Evolutionary conservation across 805 yeast genomes (phyloP).

Genomic region (Candida patagonica): DNA sequence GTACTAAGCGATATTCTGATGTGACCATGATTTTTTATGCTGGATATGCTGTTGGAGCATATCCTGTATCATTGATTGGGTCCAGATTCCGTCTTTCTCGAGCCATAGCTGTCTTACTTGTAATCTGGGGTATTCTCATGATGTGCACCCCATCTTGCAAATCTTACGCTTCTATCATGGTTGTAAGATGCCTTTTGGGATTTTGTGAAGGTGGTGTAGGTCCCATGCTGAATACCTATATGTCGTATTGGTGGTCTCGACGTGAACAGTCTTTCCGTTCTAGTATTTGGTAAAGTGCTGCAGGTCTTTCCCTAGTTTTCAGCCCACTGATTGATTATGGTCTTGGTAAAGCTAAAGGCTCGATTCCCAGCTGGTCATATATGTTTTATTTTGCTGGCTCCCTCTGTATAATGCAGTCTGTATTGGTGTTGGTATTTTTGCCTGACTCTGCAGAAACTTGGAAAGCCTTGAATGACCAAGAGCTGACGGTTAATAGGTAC

Average conservation of each 20-base stretch:
- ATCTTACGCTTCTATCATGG: too few species aligned
- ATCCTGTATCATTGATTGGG: conserved; percentile 36
- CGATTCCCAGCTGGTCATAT: conserved; percentile 48
- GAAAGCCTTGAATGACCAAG: conserved; percentile 21
- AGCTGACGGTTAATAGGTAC: conserved; percentile 34
- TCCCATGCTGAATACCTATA: too few species aligned
- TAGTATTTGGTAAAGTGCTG: conserved; percentile 27
- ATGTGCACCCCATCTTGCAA: too few species aligned
- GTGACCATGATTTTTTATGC: conserved; percentile 38
- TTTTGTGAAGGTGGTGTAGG: too few species aligned
- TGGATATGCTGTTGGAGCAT: conserved; percentile 39
- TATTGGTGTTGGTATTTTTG: conserved; percentile 38
- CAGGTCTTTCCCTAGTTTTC: conserved; percentile 28
- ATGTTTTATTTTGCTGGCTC: conserved; percentile 52
- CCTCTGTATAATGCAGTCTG: conserved; percentile 44
- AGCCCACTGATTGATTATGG: conserved; percentile 18
- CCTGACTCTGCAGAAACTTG: conserved; percentile 45
- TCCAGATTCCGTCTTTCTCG: conserved; percentile 15
- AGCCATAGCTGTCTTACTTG: conserved; percentile 13
- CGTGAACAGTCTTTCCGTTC: conserved; percentile 43
- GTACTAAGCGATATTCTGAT: conserved; percentile 38
- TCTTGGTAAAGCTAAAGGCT: conserved; percentile 17
- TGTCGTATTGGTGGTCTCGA: conserved; percentile 46
- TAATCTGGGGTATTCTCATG: conserved; percentile 19
- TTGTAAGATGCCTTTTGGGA: too few species aligned